Evolutionary conservation across 2,329 filamentous ascomycete species (phyloP), one percentile per base, ranked within the genome.

Genomic region (Xylariaceae sp.): DNA sequence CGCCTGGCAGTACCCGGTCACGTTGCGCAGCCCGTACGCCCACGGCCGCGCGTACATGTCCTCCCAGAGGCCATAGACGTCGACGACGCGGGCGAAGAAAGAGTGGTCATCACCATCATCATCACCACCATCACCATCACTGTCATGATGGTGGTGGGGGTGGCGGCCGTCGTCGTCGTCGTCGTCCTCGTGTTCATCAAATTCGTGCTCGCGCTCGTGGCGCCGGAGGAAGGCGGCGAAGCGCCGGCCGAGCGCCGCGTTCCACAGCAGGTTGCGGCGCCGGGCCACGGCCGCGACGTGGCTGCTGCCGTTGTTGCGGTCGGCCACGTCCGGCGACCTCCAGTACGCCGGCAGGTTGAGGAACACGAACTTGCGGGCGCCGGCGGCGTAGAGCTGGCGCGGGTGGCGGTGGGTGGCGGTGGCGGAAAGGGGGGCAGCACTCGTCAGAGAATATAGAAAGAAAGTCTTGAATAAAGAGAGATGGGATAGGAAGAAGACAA

Each of bases 341-440:
- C 38, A 40, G 10, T 40, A 40, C 5, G 38, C 34, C 7, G 38
- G 38, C 10, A 40, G 29, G 29, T 30, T 34, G 2, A 40, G 17
- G 21, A 40, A 37, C 23, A 36, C 36, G 24, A 39, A 41, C 23
- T 39, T 36, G 13, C 34, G 27, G 8, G 23, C 39, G 19, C 39
- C 39, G 22, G 36, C 24, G 24, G 26, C 17, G 16, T 31, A 31
- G 28, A 40, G 17, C 38, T 6, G 16, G 28, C 9, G 13, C 24
- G 19, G 9, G 36, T 18, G 36, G 27, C 16, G 10, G 11, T 11
- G 21, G 18, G 9, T 16, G 5, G 5, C 13, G 17, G 14, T 15
- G 19, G 22, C 1, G 21, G 16, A 8, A 3, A 12, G 18, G 5
- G 15, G 11, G 15, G n/a, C 19, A 14, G n/a, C 6, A 17, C 13